Base-by-base conservation (phyloP, 331 rosid genomes). In the Prunus yedoensis region DNA sequence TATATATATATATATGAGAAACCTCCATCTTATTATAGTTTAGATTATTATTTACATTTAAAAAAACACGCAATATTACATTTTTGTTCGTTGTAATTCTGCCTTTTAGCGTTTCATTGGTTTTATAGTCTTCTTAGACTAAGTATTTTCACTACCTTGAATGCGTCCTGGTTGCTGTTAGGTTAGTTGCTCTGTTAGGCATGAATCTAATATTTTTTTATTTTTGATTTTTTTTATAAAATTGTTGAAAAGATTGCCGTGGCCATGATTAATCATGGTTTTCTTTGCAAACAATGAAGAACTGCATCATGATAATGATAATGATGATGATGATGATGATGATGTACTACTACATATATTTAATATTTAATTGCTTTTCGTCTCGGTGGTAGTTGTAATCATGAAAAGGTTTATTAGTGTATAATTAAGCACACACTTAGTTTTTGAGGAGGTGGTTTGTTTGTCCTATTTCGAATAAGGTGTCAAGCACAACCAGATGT, bases 11-110 rank as follows among this genome's bases (percentile, higher is more conserved):
- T 6, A 1, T 1, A 9, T 38, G 0, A 38, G 8, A 38, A 38
- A 5, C 1, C 0, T 35, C 0, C 2, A 35, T 5, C 1, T 35
- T 5, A 0, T 35, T 38, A 38, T 38, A 38, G 0, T 38, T 7
- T 38, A 6, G 9, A 35, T 0, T 35, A 35, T 35, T 6, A 6
- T 6, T 35, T 35, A 0, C 0, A 35, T 35, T 35, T 0, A 35
- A 1, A 35, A 5, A 35, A 6, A 35, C 2, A 35, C 0, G 8
- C 43, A 35, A 35, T 6, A 35, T 35, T 6, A 5, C 43, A 35
- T 35, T 35, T 35, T 35, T 35, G 43, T 35, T 35, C 1, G 2
- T 35, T 35, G 2, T 35, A 7, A 2, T 7, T 38, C 9, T 38
- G 43, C 10, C 2, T 38, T 38, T 38, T 38, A 0, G 43, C 9